phyloP scores from a whole-genome alignment of 306 rosid genomes.

The Sphenostylis stenocarpa region DNA sequence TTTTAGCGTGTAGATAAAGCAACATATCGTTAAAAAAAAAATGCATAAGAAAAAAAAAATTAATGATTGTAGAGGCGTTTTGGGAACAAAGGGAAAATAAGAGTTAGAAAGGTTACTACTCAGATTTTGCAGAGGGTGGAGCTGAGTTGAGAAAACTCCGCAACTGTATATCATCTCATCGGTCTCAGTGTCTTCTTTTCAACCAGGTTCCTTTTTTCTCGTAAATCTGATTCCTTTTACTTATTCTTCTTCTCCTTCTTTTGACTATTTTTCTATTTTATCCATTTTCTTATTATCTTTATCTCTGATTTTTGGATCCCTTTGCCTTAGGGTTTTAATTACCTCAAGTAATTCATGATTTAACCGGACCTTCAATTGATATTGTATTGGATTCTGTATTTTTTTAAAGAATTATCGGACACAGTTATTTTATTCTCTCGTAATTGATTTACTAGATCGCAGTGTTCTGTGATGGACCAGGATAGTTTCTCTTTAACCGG shows the following conservation, averaged over 20 bases:
- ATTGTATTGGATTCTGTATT: not conserved
- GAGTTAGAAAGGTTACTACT: not conserved
- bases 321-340: conserved; percentile 25
- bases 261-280: not conserved
- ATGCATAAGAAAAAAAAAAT: not conserved
- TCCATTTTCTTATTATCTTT: not conserved
- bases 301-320: conserved; percentile 30
- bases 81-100: not conserved
- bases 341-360: not conserved
- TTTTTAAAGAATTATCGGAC: not conserved
- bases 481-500: not conserved
- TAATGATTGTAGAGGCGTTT: conserved; percentile 25
- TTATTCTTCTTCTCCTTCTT: not conserved
- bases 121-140: conserved; percentile 10
- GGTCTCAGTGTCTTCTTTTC: conserved; percentile 14
- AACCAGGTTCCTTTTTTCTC: conserved; percentile 33
- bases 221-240: not conserved
- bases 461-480: not conserved
- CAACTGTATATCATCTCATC: not conserved
- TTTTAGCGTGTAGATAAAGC: too few relatives aligned
- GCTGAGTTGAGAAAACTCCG: conserved; percentile 20
- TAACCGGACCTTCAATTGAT: not conserved
- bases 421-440: not conserved
- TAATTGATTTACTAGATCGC: conserved; percentile 25
- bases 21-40: not conserved